Evolutionary conservation across 495 filamentous ascomycete genomes (phyloP).

Genomic region (Penicillium nucicola): DNA sequence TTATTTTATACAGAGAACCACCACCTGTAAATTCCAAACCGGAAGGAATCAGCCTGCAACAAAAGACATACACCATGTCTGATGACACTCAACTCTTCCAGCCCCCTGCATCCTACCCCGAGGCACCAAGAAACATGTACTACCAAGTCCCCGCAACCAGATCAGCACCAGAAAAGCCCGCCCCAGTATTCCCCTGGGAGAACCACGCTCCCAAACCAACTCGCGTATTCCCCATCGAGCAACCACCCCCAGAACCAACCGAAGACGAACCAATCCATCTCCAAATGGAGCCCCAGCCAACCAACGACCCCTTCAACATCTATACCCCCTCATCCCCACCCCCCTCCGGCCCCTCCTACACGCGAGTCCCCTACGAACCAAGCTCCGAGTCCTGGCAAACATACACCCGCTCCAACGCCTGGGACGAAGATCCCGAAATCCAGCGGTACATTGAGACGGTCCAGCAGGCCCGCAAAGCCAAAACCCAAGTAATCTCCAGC

Average conservation of each 20-base stretch:
- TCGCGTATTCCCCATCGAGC: constrained; percentile 68
- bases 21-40: constrained; percentile 72
- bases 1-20: constrained; percentile 54
- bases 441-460: constrained; percentile 72
- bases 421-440: constrained; percentile 84
- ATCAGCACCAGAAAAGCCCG: constrained; percentile 52
- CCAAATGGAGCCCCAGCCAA: not conserved
- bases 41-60: constrained; percentile 74
- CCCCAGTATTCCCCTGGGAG: constrained; percentile 87
- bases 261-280: constrained; percentile 7
- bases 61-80: constrained; percentile 73
- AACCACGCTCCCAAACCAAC: constrained; percentile 58
- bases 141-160: constrained; percentile 69
- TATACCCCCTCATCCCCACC: constrained; percentile 10
- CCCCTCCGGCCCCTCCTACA: constrained; percentile 3
- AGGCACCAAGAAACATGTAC: constrained; percentile 81
- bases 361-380: constrained; percentile 29
- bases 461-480: constrained; percentile 59
- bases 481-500: constrained; percentile 52
- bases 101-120: constrained; percentile 70
- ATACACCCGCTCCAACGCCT: constrained; percentile 73
- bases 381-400: constrained; percentile 57
- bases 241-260: constrained; percentile 5
- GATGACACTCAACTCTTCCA: constrained; percentile 66
- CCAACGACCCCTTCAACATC: not conserved